phyloP scores from a whole-genome alignment of 2,329 filamentous ascomycete genomes.

The Monosporascus sp. region DNA sequence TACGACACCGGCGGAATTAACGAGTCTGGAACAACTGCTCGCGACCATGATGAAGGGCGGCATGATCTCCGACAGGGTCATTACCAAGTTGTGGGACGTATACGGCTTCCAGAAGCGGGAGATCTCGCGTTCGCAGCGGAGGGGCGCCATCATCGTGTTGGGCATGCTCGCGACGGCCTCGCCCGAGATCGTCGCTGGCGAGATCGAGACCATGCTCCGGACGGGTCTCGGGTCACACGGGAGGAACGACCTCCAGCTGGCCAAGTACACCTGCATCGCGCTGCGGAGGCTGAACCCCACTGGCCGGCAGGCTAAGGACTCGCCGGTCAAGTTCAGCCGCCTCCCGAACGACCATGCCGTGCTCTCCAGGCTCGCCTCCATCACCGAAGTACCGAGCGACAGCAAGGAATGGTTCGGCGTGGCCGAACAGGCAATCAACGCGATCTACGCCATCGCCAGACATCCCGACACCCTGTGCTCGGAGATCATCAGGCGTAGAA shows the following conservation, averaged over 20 bases:
- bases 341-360: slow-evolving; percentile 91
- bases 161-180: slow-evolving; percentile 94
- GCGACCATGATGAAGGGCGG: slow-evolving; percentile 97
- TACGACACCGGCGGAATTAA: slow-evolving; percentile 89
- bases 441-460: slow-evolving; percentile 90
- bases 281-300: slow-evolving; percentile 83
- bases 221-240: slow-evolving; percentile 83
- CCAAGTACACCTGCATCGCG: slow-evolving; percentile 93
- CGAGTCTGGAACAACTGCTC: slow-evolving; percentile 88
- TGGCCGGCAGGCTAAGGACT: slow-evolving; percentile 73
- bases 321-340: slow-evolving; percentile 63
- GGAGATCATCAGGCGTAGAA: slow-evolving; percentile 82
- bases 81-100: slow-evolving; percentile 94
- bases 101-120: slow-evolving; percentile 92
- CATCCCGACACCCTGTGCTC: slow-evolving; percentile 92
- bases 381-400: slow-evolving; percentile 79
- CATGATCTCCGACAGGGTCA: slow-evolving; percentile 76
- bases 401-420: slow-evolving; percentile 96
- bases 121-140: slow-evolving; percentile 83
- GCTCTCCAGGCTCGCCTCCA: slow-evolving; percentile 70
- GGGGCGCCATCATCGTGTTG: slow-evolving; percentile 91
- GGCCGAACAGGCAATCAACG: slow-evolving; percentile 91
- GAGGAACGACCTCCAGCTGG: slow-evolving; percentile 76
- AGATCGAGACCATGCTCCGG: slow-evolving; percentile 90
- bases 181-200: slow-evolving; percentile 86